Evolutionary conservation across 768 basidiomycete genomes (phyloP), one percentile per base, ranked within the genome.

Genomic region (Cystobasidium ongulense): DNA sequence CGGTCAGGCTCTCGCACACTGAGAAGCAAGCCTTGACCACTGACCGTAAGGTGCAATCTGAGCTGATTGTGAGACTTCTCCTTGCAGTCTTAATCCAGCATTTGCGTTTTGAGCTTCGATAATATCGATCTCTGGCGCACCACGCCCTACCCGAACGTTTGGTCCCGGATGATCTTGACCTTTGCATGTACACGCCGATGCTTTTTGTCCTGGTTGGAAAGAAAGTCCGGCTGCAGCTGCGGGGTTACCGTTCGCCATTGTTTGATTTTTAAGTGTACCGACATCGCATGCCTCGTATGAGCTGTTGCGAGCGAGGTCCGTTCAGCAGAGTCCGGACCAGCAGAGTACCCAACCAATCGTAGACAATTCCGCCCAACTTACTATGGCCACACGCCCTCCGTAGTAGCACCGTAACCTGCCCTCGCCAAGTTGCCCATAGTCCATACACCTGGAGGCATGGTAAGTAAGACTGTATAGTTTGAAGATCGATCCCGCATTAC

Each of bases 161-260:
- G 94, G 94, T 13, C 94, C 94, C 1, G 94, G 94, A 79, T 97
- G 94, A 77, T 94, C 92, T 36, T 86, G 85, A 18, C 87, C 88
- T 0, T 89, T 82, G 79, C 94, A 97, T 3, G 92, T 94, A 80
- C 94, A 97, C 1, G 92, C 73, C 70, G 91, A 91, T 10, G 91
- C 80, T 54, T 88, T 86, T 79, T 97, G 95, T 0, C 94, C 95
- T 1, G 93, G 92, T 18, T 90, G 86, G 77, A 83, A 89, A 63
- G 90, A 92, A 13, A 97, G 81, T 15, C 84, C 81, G 27, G 84
- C 80, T 3, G 87, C 86, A 1, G 84, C 85, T 1, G 83, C 80
- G 1, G 92, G 91, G 0, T 75, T 75, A 5, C 87, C 86, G 74
- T 86, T 85, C 29, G 81, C 81, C 25, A 81, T 79, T 1, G 90